Percentiles rank a stretch among this genome's conserved stretches.
Evolutionary conservation across 495 filamentous ascomycete genomes (phyloP).

Genomic region (Talaromyces stipitatus): DNA sequence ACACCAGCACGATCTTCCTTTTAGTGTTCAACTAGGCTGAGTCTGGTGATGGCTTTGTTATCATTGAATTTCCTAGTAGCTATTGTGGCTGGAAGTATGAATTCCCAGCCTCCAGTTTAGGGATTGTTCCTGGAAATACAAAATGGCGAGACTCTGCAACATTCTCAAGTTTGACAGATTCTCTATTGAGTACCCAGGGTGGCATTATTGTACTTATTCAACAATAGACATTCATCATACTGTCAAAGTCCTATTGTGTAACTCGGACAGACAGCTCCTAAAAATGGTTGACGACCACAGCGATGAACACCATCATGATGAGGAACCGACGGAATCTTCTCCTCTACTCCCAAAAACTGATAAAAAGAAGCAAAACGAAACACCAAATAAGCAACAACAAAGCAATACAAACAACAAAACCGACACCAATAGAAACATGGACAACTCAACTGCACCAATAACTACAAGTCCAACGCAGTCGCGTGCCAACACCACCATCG

Average conservation of each 20-base stretch:
- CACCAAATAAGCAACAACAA: not conserved
- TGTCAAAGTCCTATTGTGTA: not conserved
- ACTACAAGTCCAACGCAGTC: not conserved
- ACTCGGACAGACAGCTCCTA: not conserved
- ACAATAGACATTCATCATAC: not conserved
- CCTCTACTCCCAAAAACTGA: constrained; percentile 1
- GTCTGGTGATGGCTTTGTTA: not conserved
- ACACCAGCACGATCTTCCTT: not conserved
- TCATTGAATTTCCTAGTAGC: not conserved
- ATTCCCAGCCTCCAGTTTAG: not conserved
- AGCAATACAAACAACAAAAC: not conserved
- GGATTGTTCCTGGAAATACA: not conserved
- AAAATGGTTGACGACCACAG: not conserved
- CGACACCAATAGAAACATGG: not conserved
- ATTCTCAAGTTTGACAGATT: not conserved
- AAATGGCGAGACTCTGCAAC: not conserved
- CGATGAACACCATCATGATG: not conserved
- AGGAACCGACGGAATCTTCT: constrained; percentile 5
- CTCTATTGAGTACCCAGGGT: not conserved
- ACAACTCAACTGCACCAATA: not conserved
- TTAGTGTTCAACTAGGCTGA: not conserved
- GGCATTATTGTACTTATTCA: not conserved
- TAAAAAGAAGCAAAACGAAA: not conserved
- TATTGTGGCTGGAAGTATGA: not conserved
- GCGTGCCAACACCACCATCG: not conserved